Conservation (phyloP, 148 eudicot species). For the Oxyria digyna region DNA sequence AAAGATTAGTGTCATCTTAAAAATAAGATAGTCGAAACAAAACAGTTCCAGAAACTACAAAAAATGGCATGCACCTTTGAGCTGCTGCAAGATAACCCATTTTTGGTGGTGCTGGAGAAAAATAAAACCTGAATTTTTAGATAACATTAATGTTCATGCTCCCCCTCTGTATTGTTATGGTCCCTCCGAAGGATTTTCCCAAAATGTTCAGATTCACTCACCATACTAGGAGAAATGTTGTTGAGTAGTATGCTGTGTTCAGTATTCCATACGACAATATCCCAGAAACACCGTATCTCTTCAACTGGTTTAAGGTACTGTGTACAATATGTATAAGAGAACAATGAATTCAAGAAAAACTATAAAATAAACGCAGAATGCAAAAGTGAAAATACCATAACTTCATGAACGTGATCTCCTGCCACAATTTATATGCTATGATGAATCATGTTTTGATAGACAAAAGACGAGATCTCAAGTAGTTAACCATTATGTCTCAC, state of each 20-base stretch:
- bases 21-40: background rate
- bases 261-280: slow-evolving; percentile 63
- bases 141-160: background rate
- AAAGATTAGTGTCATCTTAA: background rate
- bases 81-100: slow-evolving; percentile 79
- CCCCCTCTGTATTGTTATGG: background rate
- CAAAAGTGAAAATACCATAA: background rate
- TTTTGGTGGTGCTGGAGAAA: slow-evolving; percentile 74
- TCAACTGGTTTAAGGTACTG: slow-evolving; percentile 44
- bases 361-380: background rate
- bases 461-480: background rate
- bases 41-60: background rate
- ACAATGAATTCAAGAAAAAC: background rate
- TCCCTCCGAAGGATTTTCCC: background rate
- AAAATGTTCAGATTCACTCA: slow-evolving; percentile 13
- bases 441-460: background rate
- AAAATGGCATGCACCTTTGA: slow-evolving; percentile 25
- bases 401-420: background rate
- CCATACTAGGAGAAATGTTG: slow-evolving; percentile 70
- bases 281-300: slow-evolving; percentile 61
- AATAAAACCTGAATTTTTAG: slow-evolving; percentile 38
- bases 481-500: background rate
- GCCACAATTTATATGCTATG: background rate
- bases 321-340: slow-evolving; percentile 5
- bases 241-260: slow-evolving; percentile 65